Evolutionary conservation across 768 basidiomycete species (phyloP), one percentile per base, ranked within the genome.

Genomic region (Rhizopogon vulgaris): DNA sequence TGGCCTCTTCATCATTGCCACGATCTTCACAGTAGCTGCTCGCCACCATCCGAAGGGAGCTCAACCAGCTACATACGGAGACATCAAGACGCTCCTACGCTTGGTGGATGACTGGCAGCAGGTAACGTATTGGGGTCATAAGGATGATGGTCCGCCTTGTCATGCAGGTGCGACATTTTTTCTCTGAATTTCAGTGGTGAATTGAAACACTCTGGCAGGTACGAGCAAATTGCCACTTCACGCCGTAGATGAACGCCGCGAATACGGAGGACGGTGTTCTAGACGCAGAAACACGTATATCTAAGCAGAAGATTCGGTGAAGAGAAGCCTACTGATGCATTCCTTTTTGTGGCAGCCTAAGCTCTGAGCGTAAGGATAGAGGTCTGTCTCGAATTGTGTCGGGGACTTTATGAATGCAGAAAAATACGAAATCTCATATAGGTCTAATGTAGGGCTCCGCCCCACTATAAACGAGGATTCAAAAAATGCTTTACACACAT

Each of bases 71-170:
- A 27, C 51, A 9, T 59, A 54, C 37, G 53, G 58, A 9, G 56
- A 59, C 25, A 52, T 59, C 5, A 56, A 59, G 25, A 58, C 56
- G 14, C 38, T 58, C 18, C 47, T 50, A 8, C 51, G 54, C 47
- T 51, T 53, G n/a, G 38, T 59, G 11, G 58, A 59, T 27, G 58
- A 59, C 18, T 55, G 58, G 58, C 49, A 50, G 12, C 50, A 56
- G 1, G 61, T 52, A 4, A 63, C 63, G 58, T 62, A 58, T 65
- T 67, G 65, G 61, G 65, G 63, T 18, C 55, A 58, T 17, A 67
- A 65, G 15, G 41, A 41, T 1, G 25, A 7, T 12, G 52, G 55
- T 34, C 41, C 52, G 0, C 39, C 17, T 18, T 42, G 22, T 41
- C 61, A 58, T 52, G 61, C 60, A 0, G 65, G 65, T 60, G 49